Base-by-base conservation (phyloP, 164 flowering plant species). In the Aristolochia californica region DNA sequence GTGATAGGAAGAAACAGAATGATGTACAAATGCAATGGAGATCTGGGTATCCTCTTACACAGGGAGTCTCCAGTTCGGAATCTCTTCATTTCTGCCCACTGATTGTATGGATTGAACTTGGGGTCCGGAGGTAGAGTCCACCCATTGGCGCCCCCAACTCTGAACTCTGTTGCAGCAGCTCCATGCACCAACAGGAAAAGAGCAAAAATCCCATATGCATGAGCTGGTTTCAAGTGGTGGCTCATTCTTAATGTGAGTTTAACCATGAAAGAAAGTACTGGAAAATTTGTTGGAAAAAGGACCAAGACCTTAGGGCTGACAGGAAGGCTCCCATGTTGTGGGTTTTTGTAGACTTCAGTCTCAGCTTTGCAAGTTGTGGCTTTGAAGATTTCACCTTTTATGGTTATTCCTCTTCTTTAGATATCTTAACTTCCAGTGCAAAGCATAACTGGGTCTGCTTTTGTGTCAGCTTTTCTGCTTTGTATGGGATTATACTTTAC, bases 61-160 rank as follows among this genome's bases (percentile, higher is more conserved):
- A 91, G 60, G 12, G 98, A 78, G 66, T 86, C 95, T 38, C 93
- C 88, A 21, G 75, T 68, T 49, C 72, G 83, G 53, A 91, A 91
- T 17, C 96, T 64, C 44, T 63, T 68, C 18, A 23, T 71, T 59
- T 81, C 85, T 12, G 98, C 98, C 98, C 98, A 88, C 57, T 83
- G 79, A 62, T 81, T 82, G 55, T 66, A 84, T 45, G 22, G 49
- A 13, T 20, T 18, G 0, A 74, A 40, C 43, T 57, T 60, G 16
- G 75, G 24, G 66, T 76, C 77, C 44, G 68, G 30, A 9, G 93
- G 84, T 45, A 75, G 78, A 53, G 66, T 58, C 95, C 95, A 87
- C 5, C 76, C 78, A 18, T 49, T 66, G 0, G 71, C 14, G 40
- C 80, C 86, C 45, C 95, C 95, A 24, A 84, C 85, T 43, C 44